Conservation (phyloP, 208 protist species). For the Herpetomonas muscarum region DNA sequence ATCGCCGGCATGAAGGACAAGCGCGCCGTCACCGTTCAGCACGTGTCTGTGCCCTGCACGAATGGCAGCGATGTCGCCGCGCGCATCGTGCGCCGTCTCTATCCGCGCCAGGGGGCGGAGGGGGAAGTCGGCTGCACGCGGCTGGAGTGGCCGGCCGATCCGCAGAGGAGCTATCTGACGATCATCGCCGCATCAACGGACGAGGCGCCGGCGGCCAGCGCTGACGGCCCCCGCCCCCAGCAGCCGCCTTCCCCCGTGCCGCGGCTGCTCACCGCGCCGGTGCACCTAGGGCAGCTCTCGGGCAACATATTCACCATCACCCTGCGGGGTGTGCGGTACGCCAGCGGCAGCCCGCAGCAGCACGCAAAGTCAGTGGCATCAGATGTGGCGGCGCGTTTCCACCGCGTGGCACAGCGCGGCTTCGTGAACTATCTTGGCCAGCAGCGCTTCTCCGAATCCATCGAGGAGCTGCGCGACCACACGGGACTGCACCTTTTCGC, state of each 20-base stretch:
- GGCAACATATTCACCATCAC: slow-evolving; percentile 77
- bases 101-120: neutral
- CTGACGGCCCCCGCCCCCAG: slow-evolving; percentile 32
- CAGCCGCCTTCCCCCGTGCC: neutral
- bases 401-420: slow-evolving; percentile 31
- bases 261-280: neutral
- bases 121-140: neutral
- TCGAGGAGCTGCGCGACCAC: slow-evolving; percentile 41
- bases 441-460: slow-evolving; percentile 89
- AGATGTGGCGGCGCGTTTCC: slow-evolving; percentile 30
- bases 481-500: slow-evolving; percentile 67
- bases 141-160: slow-evolving; percentile 36
- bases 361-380: neutral
- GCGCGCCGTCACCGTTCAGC: slow-evolving; percentile 83
- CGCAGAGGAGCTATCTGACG: slow-evolving; percentile 26
- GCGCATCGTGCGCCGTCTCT: neutral
- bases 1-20: slow-evolving; percentile 94
- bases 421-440: slow-evolving; percentile 96
- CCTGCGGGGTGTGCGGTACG: slow-evolving; percentile 36
- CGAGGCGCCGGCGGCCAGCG: slow-evolving; percentile 15
- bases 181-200: slow-evolving; percentile 8
- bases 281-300: neutral
- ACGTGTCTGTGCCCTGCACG: slow-evolving; percentile 47
- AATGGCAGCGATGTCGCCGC: neutral
- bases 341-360: slow-evolving; percentile 3